phyloP scores from a whole-genome alignment of 371 early-diverging fungal species.

The Syncephalastrum contaminatum region DNA sequence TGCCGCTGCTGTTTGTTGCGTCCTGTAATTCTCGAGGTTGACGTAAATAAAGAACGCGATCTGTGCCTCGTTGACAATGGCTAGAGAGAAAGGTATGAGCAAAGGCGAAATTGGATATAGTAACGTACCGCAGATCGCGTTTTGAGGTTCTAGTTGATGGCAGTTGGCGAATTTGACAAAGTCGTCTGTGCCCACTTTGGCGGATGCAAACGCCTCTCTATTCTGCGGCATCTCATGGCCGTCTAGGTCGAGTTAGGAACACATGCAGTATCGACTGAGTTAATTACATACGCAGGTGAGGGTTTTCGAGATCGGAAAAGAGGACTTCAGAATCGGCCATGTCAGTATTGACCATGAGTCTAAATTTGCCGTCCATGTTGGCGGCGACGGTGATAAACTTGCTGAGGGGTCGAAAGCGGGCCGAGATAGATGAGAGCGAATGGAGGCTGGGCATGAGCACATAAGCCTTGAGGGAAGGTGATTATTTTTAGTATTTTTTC shows the following conservation, averaged over 20 bases:
- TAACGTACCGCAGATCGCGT: conserved; percentile 55
- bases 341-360: conserved; percentile 40
- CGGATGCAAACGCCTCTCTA: conserved; percentile 34
- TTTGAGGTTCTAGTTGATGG: conserved; percentile 51
- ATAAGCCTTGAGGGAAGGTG: conserved; percentile 41
- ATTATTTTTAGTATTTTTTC: too few relatives aligned
- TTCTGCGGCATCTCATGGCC: conserved; percentile 14
- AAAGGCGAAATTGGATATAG: not conserved
- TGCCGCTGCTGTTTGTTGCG: too few relatives aligned
- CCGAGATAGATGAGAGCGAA: conserved; percentile 38
- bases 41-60: conserved; percentile 34
- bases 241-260: too few relatives aligned
- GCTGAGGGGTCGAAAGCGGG: conserved; percentile 44
- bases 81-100: conserved; percentile 1
- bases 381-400: conserved; percentile 49
- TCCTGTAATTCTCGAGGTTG: conserved; percentile 11
- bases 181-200: conserved; percentile 51
- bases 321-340: conserved; percentile 44
- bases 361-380: conserved; percentile 58
- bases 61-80: conserved; percentile 26
- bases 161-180: conserved; percentile 58
- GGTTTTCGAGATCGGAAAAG: conserved; percentile 49
- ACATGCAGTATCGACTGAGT: not conserved
- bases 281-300: conserved; percentile 39
- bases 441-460: conserved; percentile 50